These are phyloP conservation scores for Penicilliopsis zonata DNA, from an alignment of 495 filamentous ascomycete species.

Conservation along the genomic window DNA sequence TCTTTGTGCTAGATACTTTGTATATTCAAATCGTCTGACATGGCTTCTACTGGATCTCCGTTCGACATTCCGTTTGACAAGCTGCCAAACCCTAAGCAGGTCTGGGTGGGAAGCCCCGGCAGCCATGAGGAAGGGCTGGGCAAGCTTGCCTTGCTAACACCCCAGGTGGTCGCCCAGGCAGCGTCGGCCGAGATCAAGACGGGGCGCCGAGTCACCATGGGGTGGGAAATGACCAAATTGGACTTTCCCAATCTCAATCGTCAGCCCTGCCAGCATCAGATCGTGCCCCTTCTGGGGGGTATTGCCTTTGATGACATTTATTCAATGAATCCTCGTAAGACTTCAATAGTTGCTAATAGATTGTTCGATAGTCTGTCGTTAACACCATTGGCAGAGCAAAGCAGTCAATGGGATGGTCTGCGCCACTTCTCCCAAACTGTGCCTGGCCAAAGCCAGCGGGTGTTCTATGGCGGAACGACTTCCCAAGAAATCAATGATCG, in stretches of 20 bases:
- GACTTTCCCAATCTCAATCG: constrained; percentile 32
- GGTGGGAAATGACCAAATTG: constrained; percentile 34
- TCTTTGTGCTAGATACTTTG: too few relatives aligned
- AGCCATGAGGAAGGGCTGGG: constrained; percentile 32
- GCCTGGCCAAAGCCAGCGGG: constrained; percentile 17
- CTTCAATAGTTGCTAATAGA: background rate
- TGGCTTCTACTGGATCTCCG: too few relatives aligned
- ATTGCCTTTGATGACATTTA: constrained; percentile 51
- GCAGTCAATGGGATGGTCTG: constrained; percentile 65
- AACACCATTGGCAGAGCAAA: constrained; percentile 35
- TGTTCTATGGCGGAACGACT: constrained; percentile 41
- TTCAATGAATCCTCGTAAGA: constrained; percentile 49
- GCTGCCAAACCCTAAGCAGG: constrained; percentile 29
- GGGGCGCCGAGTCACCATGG: constrained; percentile 26
- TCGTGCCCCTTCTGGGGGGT: constrained; percentile 27
- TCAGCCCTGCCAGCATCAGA: constrained; percentile 25
- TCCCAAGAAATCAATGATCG: constrained; percentile 35
- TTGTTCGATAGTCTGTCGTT: background rate
- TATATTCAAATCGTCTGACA: too few relatives aligned
- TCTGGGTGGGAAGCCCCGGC: constrained; percentile 30
- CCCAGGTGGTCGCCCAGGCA: constrained; percentile 25
- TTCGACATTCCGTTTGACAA: constrained; percentile 25
- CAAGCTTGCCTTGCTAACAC: constrained; percentile 28
- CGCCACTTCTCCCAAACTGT: constrained; percentile 35
- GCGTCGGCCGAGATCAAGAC: constrained; percentile 24